These are phyloP conservation scores for Platanus orientalis DNA, from an alignment of 164 flowering plant species.

Conservation along the genomic window DNA sequence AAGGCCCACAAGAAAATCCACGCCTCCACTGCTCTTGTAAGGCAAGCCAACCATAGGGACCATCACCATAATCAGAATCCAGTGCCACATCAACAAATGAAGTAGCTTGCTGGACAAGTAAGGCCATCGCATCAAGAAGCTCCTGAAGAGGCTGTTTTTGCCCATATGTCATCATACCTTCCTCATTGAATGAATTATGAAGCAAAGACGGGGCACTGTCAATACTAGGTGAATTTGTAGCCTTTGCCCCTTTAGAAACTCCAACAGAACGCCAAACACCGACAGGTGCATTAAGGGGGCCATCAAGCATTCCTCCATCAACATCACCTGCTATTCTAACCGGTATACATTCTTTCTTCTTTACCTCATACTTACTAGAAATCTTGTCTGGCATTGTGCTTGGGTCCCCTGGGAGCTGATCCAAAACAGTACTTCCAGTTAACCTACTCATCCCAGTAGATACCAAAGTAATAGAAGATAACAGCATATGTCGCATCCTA, in stretches of 20 bases:
- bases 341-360: slow-evolving; percentile 71
- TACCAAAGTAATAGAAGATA: slow-evolving; percentile 35
- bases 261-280: slow-evolving; percentile 99
- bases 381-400: slow-evolving; percentile 41
- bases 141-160: slow-evolving; percentile 86
- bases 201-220: slow-evolving; percentile 49
- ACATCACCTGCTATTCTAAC: slow-evolving; percentile 84
- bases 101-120: slow-evolving; percentile 93
- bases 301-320: slow-evolving; percentile 71
- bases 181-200: slow-evolving; percentile 60
- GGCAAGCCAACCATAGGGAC: slow-evolving; percentile 96
- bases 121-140: slow-evolving; percentile 81
- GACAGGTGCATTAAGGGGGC: slow-evolving; percentile 66
- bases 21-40: slow-evolving; percentile 87
- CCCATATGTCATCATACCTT: slow-evolving; percentile 50
- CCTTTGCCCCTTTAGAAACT: slow-evolving; percentile 62
- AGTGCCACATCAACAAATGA: slow-evolving; percentile 88
- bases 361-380: slow-evolving; percentile 51
- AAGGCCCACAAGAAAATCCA: slow-evolving; percentile 93
- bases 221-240: slow-evolving; percentile 41
- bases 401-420: slow-evolving; percentile 50
- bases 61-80: slow-evolving; percentile 82
- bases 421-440: slow-evolving; percentile 31
- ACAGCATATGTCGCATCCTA: slow-evolving; percentile 62
- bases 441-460: slow-evolving; percentile 32